A percentile compares a stretch with the other conserved stretches of the same genome.
phyloP scores from a whole-genome alignment of 208 protist genomes.

The Wallacemonas sp. region DNA sequence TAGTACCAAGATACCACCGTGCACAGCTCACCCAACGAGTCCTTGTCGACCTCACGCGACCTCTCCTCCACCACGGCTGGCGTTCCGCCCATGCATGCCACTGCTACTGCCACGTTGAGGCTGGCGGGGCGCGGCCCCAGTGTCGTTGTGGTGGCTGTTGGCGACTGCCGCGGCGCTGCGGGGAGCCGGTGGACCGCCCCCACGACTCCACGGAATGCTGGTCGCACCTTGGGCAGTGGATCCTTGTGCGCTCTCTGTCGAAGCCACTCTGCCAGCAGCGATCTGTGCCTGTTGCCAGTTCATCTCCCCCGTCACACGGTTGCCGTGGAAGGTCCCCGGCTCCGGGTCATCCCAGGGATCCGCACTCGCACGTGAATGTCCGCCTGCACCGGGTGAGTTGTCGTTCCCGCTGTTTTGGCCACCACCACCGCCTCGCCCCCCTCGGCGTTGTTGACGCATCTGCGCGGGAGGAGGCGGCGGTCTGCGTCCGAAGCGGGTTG shows the following conservation, averaged over 20 bases:
- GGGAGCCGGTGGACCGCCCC: background rate
- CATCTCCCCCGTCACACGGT: constrained; percentile 46
- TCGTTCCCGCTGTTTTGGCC: background rate
- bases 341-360: constrained; percentile 84
- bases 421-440: constrained; percentile 11
- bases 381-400: background rate
- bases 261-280: background rate
- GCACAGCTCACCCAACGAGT: too few species aligned
- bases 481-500: constrained; percentile 35
- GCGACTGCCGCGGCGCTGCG: background rate
- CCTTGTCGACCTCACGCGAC: too few species aligned
- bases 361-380: constrained; percentile 16
- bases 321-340: constrained; percentile 70
- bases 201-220: background rate
- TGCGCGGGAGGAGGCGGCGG: constrained; percentile 5
- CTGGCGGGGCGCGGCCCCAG: too few species aligned
- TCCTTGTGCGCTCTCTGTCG: constrained; percentile 6
- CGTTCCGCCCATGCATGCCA: too few species aligned
- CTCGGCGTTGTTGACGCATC: too few species aligned
- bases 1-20: too few species aligned
- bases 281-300: constrained; percentile 82
- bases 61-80: too few species aligned
- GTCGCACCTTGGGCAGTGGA: background rate
- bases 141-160: too few species aligned
- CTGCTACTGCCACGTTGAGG: too few species aligned